A percentile compares a stretch with the other conserved stretches of the same genome.
Evolutionary conservation across 441 rosid species (phyloP).

Genomic region (Hypseocharis bilobata): DNA sequence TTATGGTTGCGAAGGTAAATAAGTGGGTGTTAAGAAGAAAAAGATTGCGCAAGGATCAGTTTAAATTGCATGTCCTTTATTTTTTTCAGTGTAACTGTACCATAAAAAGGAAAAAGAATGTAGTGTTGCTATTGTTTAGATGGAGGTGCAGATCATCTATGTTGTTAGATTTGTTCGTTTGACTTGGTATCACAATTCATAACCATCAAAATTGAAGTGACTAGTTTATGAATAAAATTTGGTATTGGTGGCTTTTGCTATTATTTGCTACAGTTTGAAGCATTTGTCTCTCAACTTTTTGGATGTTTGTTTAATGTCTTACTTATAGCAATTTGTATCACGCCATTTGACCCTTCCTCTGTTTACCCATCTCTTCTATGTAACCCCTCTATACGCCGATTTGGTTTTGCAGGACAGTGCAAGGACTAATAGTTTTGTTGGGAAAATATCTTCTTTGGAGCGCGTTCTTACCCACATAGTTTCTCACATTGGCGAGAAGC

Average conservation of each 20-base stretch:
- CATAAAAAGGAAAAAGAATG: not conserved
- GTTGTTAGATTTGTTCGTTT: conserved; percentile 2
- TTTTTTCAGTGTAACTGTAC: not conserved
- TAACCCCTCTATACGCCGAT: not conserved
- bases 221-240: too few species aligned
- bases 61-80: not conserved
- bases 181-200: not conserved
- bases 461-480: conserved; percentile 43
- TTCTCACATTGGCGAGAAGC: conserved; percentile 56
- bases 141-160: not conserved
- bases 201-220: too few species aligned
- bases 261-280: not conserved
- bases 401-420: conserved; percentile 48
- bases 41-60: not conserved
- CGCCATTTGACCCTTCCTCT: not conserved
- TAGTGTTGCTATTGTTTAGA: not conserved
- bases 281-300: not conserved
- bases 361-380: conserved; percentile 3
- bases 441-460: conserved; percentile 54
- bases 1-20: too few species aligned
- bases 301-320: not conserved
- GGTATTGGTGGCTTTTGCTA: not conserved
- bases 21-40: not conserved
- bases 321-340: not conserved
- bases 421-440: conserved; percentile 20